Evolutionary conservation across 1,284 basidiomycete species (phyloP).

Genomic region (Gymnopus androsaceus): DNA sequence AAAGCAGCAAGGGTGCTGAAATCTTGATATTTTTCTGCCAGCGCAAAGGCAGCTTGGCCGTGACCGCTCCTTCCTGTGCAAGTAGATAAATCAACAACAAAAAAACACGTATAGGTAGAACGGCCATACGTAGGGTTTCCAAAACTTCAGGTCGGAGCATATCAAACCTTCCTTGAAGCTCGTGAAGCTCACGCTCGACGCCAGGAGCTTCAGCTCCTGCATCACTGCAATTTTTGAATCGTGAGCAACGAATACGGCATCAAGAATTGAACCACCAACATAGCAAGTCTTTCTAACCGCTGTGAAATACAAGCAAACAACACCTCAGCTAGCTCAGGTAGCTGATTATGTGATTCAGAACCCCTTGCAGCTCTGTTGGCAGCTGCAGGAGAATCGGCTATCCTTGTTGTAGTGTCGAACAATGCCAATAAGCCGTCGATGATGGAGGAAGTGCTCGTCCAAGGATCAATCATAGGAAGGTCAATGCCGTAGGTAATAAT

Average conservation of each 20-base stretch:
- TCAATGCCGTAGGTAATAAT: conserved; percentile 76
- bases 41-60: conserved; percentile 69
- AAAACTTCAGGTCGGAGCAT: conserved; percentile 73
- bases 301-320: conserved; percentile 78
- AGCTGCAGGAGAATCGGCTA: conserved; percentile 41
- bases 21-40: conserved; percentile 86
- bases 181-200: conserved; percentile 53
- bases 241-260: background rate
- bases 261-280: conserved; percentile 40
- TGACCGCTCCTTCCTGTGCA: conserved; percentile 69
- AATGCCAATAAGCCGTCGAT: conserved; percentile 75
- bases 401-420: conserved; percentile 68
- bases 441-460: conserved; percentile 75
- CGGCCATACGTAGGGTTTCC: conserved; percentile 70
- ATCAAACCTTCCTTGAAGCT: conserved; percentile 66
- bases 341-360: conserved; percentile 53
- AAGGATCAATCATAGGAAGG: conserved; percentile 73
- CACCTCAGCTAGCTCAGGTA: conserved; percentile 71
- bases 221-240: conserved; percentile 36
- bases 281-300: conserved; percentile 67
- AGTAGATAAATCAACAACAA: conserved; percentile 7
- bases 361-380: conserved; percentile 24
- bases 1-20: conserved; percentile 82
- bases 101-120: conserved; percentile 22
- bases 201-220: conserved; percentile 46